phyloP scores from a whole-genome alignment of 352 stramenopile genomes.

The Pythium utonaiense region DNA sequence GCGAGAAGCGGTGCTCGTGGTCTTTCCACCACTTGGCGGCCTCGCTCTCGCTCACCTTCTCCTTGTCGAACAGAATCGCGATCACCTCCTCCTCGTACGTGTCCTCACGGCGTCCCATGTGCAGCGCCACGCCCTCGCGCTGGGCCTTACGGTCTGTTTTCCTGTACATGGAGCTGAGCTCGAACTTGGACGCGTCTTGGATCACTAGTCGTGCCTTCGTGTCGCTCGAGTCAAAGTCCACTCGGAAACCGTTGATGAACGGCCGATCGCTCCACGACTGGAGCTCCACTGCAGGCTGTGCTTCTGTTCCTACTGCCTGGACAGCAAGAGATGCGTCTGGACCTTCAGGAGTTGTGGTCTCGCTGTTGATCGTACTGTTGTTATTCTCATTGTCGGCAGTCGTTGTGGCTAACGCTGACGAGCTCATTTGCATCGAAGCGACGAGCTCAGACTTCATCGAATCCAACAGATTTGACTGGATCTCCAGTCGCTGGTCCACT shows the following conservation, averaged over 20 bases:
- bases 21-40: constrained; percentile 69
- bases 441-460: constrained; percentile 69
- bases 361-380: neutral
- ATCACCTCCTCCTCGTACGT: constrained; percentile 79
- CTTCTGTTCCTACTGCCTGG: constrained; percentile 11
- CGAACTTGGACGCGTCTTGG: constrained; percentile 73
- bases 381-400: constrained; percentile 4
- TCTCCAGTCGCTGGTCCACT: constrained; percentile 45
- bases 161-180: constrained; percentile 83
- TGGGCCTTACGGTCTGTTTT: constrained; percentile 77
- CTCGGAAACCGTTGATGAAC: constrained; percentile 41
- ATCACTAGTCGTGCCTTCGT: constrained; percentile 70
- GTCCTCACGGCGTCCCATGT: constrained; percentile 73
- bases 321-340: constrained; percentile 7
- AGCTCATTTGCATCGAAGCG: constrained; percentile 34
- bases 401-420: neutral
- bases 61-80: constrained; percentile 79
- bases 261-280: constrained; percentile 53
- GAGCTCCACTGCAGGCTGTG: constrained; percentile 10
- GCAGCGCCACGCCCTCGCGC: constrained; percentile 67
- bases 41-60: constrained; percentile 75
- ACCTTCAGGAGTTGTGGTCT: neutral
- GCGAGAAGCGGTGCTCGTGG: constrained; percentile 62
- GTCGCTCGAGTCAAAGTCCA: constrained; percentile 69
- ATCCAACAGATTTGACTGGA: constrained; percentile 58